phyloP scores from a whole-genome alignment of 2,329 filamentous ascomycete genomes.

The Apiospora sp. region DNA sequence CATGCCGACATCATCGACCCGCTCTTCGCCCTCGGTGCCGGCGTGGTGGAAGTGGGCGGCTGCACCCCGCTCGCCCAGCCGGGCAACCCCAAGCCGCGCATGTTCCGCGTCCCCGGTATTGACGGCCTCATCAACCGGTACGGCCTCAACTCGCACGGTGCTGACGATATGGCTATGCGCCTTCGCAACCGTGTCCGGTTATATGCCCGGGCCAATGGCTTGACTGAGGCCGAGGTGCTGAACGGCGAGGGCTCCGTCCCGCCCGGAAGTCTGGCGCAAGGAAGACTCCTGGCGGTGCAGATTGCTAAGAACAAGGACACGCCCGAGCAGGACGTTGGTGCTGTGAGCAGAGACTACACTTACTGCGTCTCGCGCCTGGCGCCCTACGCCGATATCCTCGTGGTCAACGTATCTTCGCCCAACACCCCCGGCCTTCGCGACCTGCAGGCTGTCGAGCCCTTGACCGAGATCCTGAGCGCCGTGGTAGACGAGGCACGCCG shows the following conservation, averaged over 20 bases:
- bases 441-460: conserved; percentile 82
- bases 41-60: conserved; percentile 90
- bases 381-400: conserved; percentile 91
- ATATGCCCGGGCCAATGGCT: conserved; percentile 75
- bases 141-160: conserved; percentile 90
- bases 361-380: conserved; percentile 85
- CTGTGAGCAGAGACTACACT: conserved; percentile 84
- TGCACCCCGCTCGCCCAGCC: conserved; percentile 86
- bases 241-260: conserved; percentile 81
- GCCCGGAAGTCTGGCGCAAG: conserved; percentile 79
- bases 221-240: conserved; percentile 77
- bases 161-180: conserved; percentile 82
- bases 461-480: conserved; percentile 80
- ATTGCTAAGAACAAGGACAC: conserved; percentile 97
- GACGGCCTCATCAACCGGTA: conserved; percentile 95
- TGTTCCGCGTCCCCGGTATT: conserved; percentile 85
- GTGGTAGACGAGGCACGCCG: conserved; percentile 81
- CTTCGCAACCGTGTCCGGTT: conserved; percentile 79
- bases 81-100: conserved; percentile 86
- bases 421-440: conserved; percentile 93
- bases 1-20: conserved; percentile 87
- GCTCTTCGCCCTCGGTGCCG: conserved; percentile 84
- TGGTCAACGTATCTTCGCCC: conserved; percentile 96
- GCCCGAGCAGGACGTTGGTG: conserved; percentile 82
- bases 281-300: conserved; percentile 86